Evolutionary conservation across 2,329 filamentous ascomycete species (phyloP).

Genomic region (Cladosporium sp.): DNA sequence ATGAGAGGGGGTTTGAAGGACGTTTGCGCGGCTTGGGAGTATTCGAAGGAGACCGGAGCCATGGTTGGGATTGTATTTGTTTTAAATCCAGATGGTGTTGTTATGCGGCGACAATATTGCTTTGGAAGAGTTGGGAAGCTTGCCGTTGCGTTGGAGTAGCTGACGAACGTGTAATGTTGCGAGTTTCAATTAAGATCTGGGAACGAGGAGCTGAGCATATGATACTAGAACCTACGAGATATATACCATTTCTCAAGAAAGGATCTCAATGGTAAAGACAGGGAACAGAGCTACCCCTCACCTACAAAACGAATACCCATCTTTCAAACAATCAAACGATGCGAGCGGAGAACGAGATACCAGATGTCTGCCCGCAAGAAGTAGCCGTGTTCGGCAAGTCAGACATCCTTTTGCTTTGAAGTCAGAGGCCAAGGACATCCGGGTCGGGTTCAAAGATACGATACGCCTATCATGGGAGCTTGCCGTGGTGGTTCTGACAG

Average conservation of each 20-base stretch:
- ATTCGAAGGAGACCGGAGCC: constrained; percentile 44
- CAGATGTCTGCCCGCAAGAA: neutral
- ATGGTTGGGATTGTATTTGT: neutral
- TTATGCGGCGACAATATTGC: neutral
- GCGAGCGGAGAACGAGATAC: neutral
- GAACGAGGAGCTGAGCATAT: neutral
- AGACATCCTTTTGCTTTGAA: neutral
- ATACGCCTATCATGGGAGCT: constrained; percentile 4
- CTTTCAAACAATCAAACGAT: neutral
- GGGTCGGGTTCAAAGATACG: neutral
- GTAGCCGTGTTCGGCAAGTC: constrained; percentile 16
- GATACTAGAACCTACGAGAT: neutral
- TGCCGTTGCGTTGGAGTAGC: neutral
- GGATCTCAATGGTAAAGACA: neutral
- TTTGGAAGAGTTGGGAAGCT: neutral
- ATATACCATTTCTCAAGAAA: neutral
- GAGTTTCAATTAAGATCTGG: neutral
- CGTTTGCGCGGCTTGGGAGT: constrained; percentile 61
- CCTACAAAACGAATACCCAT: neutral
- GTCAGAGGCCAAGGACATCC: neutral
- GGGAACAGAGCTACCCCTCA: constrained; percentile 10
- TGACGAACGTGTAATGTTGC: neutral
- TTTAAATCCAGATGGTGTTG: neutral
- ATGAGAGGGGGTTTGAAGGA: constrained; percentile 65
- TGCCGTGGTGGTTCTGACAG: neutral